Base-by-base conservation (phyloP, 2,329 filamentous ascomycete genomes). In the Fusarium odoratissimum region DNA sequence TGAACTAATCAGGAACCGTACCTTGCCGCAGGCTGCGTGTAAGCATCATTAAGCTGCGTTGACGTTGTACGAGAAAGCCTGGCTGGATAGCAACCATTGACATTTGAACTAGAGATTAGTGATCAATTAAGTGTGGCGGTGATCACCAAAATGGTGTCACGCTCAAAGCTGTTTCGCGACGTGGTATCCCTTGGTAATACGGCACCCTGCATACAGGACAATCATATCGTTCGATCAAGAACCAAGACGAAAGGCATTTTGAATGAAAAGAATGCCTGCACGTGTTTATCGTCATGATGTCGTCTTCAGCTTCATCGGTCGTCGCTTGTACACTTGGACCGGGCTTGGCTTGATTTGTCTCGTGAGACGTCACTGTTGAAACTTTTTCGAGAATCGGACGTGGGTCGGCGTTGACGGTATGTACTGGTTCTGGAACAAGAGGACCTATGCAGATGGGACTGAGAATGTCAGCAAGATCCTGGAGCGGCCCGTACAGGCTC, bases 191-290 rank as follows among this genome's bases (percentile, higher is more conserved):
- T 17, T 67, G 71, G 62, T 77, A 84, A 64, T 83, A 84, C 12
- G 64, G 70, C 16, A 72, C 74, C 25, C 83, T 73, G 61, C 83
- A 85, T 3, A 85, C 73, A 1, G 83, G 83, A 40, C 83, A 85
- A 35, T 80, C 77, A 58, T 80, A 79, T 7, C 82, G 76, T 25
- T 78, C 76, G 33, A 79, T 77, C 38, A 83, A 62, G 56, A 83
- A 83, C 83, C 83, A 85, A 1, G 78, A 79, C 5, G 78, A 80
- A 30, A 85, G 75, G 30, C 83, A 85, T 12, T 77, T 78, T 9
- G 80, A 78, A 69, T 84, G 83, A 59, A 84, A 85, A 4, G 78
- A 72, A 45, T 85, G 83, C 2, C 77, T 78, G 44, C 83, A 85
- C 25, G 59, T 72, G 46, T 81, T 81, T 52, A 84, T 69, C 49